Evolutionary conservation across 306 rosid species (phyloP).

Genomic region (Notholithocarpus densiflorus): DNA sequence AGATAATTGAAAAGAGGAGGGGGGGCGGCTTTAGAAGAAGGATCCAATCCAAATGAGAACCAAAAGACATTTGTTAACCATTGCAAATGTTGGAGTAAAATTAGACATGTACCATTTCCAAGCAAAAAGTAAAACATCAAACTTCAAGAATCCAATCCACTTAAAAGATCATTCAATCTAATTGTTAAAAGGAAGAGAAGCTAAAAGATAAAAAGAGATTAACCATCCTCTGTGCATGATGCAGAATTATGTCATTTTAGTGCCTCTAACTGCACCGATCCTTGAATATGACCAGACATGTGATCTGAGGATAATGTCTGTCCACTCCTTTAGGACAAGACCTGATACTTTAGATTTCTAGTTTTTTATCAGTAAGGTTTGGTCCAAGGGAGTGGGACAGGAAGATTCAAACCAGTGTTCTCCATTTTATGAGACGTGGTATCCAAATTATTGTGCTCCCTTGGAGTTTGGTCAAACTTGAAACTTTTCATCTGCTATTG

Average conservation of each 20-base stretch:
- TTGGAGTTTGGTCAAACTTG: too few species aligned
- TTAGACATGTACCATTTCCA: neutral
- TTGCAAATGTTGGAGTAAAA: neutral
- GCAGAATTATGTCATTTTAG: neutral
- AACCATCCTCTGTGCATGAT: neutral
- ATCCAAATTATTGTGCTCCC: too few species aligned
- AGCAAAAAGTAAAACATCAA: neutral
- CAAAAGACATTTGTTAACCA: neutral
- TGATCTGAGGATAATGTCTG: neutral
- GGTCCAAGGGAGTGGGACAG: too few species aligned
- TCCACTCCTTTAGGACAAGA: neutral
- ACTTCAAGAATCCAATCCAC: neutral
- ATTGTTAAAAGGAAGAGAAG: neutral
- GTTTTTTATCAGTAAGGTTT: too few species aligned
- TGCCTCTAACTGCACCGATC: neutral
- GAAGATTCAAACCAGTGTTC: too few species aligned
- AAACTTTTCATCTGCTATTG: too few species aligned
- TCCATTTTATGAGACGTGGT: too few species aligned
- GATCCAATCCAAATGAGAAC: neutral
- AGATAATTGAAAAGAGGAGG: neutral
- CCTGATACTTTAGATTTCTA: neutral
- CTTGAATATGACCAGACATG: neutral
- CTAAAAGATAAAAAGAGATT: neutral
- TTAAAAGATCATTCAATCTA: neutral
- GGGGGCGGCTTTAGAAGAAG: too few species aligned